phyloP scores from a whole-genome alignment of 1,284 basidiomycete species.

The Cutaneotrichosporon cyanovorans region DNA sequence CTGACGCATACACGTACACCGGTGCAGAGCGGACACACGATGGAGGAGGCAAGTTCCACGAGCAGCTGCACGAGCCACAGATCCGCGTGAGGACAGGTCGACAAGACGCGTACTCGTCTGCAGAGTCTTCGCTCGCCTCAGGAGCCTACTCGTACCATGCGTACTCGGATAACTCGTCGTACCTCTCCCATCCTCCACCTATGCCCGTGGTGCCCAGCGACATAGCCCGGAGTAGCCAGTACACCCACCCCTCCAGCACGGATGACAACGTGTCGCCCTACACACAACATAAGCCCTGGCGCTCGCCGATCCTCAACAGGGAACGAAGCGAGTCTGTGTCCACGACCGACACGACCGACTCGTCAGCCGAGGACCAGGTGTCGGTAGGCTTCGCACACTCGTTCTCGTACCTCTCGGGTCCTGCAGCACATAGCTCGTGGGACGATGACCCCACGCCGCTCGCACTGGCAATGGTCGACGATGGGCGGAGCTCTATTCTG shows the following conservation, averaged over 20 bases:
- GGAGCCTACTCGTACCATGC: slow-evolving; percentile 34
- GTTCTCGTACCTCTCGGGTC: slow-evolving; percentile 12
- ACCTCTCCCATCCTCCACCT: slow-evolving; percentile 31
- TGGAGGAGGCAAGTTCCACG: slow-evolving; percentile 5
- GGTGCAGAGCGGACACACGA: slow-evolving; percentile 14
- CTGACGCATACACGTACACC: slow-evolving; percentile 26
- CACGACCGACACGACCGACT: slow-evolving; percentile 16
- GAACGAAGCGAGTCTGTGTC: slow-evolving; percentile 33
- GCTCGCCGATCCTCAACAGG: slow-evolving; percentile 16
- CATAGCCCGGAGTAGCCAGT: slow-evolving; percentile 1
- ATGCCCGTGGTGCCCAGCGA: slow-evolving; percentile 23
- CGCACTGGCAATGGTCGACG: slow-evolving; percentile 38
- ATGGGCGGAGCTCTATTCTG: slow-evolving; percentile 38
- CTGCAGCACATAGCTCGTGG: slow-evolving; percentile 21
- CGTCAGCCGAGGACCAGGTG: slow-evolving; percentile 7
- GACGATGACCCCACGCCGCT: slow-evolving; percentile 20
- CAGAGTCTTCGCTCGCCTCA: slow-evolving; percentile 39
- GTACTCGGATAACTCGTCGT: slow-evolving; percentile 24
- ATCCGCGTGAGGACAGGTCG: slow-evolving; percentile 33
- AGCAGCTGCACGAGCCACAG: slow-evolving; percentile 27
- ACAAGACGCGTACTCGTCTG: slow-evolving; percentile 38
- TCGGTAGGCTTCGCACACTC: slow-evolving; percentile 14
- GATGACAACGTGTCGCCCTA: slow-evolving; percentile 4
- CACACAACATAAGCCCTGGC: slow-evolving; percentile 9
- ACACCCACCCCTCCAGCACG: neutral